Conservation (phyloP, 306 rosid species). For the Boehmeria nivea region DNA sequence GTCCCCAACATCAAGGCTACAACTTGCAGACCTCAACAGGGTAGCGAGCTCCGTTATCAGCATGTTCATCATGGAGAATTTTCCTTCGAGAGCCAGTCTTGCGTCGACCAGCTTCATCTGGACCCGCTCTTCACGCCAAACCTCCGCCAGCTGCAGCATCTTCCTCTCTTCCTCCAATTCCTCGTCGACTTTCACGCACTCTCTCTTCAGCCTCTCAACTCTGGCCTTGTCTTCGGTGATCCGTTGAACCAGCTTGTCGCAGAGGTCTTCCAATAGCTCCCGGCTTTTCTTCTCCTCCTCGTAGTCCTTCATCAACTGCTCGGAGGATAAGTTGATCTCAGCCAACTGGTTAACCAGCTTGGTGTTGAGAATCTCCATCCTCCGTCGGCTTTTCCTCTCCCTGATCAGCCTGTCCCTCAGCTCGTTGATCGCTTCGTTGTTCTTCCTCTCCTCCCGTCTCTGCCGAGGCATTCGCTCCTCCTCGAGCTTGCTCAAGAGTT, state of each 20-base stretch:
- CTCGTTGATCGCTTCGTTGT: slow-evolving; percentile 21
- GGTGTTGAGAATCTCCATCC: slow-evolving; percentile 26
- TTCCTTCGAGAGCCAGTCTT: slow-evolving; percentile 47
- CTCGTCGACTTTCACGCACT: slow-evolving; percentile 24
- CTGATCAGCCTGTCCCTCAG: slow-evolving; percentile 24
- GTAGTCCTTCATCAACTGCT: slow-evolving; percentile 27
- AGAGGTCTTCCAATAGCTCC: slow-evolving; percentile 37
- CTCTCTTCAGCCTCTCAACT: slow-evolving; percentile 31
- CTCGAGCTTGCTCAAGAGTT: slow-evolving; percentile 28
- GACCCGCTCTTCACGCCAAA: slow-evolving; percentile 65
- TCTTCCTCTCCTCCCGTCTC: slow-evolving; percentile 23
- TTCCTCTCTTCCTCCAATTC: slow-evolving; percentile 64
- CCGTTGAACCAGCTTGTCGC: slow-evolving; percentile 33
- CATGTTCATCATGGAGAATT: slow-evolving; percentile 40
- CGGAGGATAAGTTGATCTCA: slow-evolving; percentile 25
- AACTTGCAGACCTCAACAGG: slow-evolving; percentile 37
- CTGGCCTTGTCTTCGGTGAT: slow-evolving; percentile 41
- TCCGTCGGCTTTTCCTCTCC: slow-evolving; percentile 41
- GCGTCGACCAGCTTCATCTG: slow-evolving; percentile 73
- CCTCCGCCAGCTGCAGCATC: slow-evolving; percentile 52
- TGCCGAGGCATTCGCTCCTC: slow-evolving; percentile 29
- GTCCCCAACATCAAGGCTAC: slow-evolving; percentile 25
- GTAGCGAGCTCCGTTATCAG: slow-evolving; percentile 33
- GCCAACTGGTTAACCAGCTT: slow-evolving; percentile 36
- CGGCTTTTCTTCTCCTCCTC: slow-evolving; percentile 46